Base-by-base conservation (phyloP, 2,329 filamentous ascomycete genomes). In the Curvularia spicifera region DNA sequence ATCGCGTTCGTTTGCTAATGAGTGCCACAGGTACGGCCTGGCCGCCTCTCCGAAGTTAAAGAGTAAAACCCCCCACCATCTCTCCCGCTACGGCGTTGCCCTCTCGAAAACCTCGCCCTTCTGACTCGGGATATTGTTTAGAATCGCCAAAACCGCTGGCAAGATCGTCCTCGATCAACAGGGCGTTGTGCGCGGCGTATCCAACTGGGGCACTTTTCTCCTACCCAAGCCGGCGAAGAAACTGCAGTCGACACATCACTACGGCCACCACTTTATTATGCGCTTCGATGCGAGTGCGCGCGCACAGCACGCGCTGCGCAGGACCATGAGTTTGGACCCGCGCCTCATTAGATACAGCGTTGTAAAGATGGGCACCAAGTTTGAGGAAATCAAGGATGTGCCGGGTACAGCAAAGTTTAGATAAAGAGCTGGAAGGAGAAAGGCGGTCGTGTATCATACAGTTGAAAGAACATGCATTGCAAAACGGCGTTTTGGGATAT, bases 251-350 rank as follows among this genome's bases (percentile, higher is more conserved):
- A 88, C 87, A 66, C 90, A 98, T 84, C 86, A 86, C 65, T 85
- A 88, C 68, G 95, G 95, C 54, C 93, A 98, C 82, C 96, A 99
- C 84, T 99, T 99, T 79, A 90, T 96, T 73, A 91, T 99, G 90
- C 91, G 95, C 70, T 99, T 97, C 83, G 95, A 99, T 78, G 82
- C 89, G 56, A 90, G 88, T 59, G 81, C 88, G 7, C 78, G 82
- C 50, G 89, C 91, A 7, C 94, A 98, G 79, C 81, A 90, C 65
- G 83, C 87, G 43, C 85, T 99, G 40, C 85, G 89, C 61, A 84
- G 84, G 60, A 94, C 91, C 18, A 83, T 99, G 66, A 85, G 87
- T 50, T 83, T 96, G 67, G 95, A 99, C 80, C 94, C 95, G 40
- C 84, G 95, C 56, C 91, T 98, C 87, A 90, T 99, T 63, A 87